phyloP scores from a whole-genome alignment of 2,329 filamentous ascomycete genomes.

The Mycosphaerelloides madeirae region DNA sequence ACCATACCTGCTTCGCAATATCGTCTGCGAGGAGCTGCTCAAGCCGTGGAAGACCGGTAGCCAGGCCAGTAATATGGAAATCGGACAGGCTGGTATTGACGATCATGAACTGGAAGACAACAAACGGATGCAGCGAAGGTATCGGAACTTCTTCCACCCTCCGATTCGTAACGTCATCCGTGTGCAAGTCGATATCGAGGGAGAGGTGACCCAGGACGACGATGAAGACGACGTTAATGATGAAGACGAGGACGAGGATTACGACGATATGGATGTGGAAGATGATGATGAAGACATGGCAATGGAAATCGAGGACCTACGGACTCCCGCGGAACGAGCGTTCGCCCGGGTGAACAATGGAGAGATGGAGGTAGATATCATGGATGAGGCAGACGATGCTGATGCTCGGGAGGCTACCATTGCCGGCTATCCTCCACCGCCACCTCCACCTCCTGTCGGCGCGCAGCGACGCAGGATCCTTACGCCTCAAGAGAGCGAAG shows the following conservation, averaged over 20 bases:
- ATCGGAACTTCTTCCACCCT: slow-evolving; percentile 34
- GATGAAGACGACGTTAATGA: slow-evolving; percentile 42
- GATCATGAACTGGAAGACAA: slow-evolving; percentile 67
- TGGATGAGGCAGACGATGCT: slow-evolving; percentile 54
- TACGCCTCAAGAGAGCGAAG: slow-evolving; percentile 31
- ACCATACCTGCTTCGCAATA: slow-evolving; percentile 68
- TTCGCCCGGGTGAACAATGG: slow-evolving; percentile 31
- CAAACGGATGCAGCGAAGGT: slow-evolving; percentile 35
- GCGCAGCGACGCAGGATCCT: slow-evolving; percentile 20
- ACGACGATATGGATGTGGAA: slow-evolving; percentile 27
- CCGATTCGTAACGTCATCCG: slow-evolving; percentile 25
- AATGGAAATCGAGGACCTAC: slow-evolving; percentile 31
- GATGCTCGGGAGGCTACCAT: slow-evolving; percentile 71
- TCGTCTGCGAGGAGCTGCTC: slow-evolving; percentile 87
- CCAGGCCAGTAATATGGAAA: slow-evolving; percentile 69
- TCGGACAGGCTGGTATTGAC: slow-evolving; percentile 74
- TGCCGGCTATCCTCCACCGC: slow-evolving; percentile 66
- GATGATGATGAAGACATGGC: slow-evolving; percentile 45
- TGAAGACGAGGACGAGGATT: slow-evolving; percentile 34
- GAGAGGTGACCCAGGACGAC: slow-evolving; percentile 44
- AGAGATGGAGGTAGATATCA: slow-evolving; percentile 48
- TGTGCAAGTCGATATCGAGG: slow-evolving; percentile 23
- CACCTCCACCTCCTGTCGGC: slow-evolving; percentile 47
- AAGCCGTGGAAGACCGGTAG: slow-evolving; percentile 85
- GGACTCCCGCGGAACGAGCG: slow-evolving; percentile 35